These are phyloP conservation scores for Phytopythium boreale DNA, from an alignment of 352 stramenopile genomes.

Conservation along the genomic window DNA sequence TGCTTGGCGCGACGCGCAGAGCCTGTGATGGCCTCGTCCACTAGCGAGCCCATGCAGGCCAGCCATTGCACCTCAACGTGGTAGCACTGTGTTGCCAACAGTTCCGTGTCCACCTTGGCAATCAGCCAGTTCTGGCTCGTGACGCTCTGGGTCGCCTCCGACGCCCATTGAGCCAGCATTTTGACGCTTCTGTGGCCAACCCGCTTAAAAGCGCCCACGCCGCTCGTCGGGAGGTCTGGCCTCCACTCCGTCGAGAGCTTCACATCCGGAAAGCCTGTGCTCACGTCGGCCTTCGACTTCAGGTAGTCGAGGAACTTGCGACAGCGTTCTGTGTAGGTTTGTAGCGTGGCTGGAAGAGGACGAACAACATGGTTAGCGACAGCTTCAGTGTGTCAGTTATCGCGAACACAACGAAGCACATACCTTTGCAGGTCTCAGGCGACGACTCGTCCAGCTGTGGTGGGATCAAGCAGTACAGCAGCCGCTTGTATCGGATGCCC, in stretches of 20 bases:
- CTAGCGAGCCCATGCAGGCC: slow-evolving; percentile 75
- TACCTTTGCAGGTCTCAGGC: slow-evolving; percentile 13
- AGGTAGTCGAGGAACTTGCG: slow-evolving; percentile 73
- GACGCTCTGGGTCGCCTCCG: slow-evolving; percentile 43
- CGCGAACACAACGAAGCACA: neutral
- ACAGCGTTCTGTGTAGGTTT: slow-evolving; percentile 58
- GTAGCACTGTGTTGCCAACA: slow-evolving; percentile 66
- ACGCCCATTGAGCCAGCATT: slow-evolving; percentile 48
- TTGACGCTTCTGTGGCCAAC: slow-evolving; percentile 67
- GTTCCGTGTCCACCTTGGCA: slow-evolving; percentile 69
- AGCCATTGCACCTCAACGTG: slow-evolving; percentile 87
- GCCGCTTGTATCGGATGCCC: slow-evolving; percentile 77
- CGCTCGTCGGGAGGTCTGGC: slow-evolving; percentile 37
- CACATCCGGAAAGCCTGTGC: slow-evolving; percentile 49
- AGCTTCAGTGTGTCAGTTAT: neutral
- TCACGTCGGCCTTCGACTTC: slow-evolving; percentile 52
- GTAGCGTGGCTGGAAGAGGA: slow-evolving; percentile 32
- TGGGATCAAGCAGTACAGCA: slow-evolving; percentile 69
- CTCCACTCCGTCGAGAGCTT: slow-evolving; percentile 53
- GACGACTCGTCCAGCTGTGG: slow-evolving; percentile 27
- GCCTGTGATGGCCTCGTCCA: slow-evolving; percentile 78
- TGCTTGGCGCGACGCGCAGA: slow-evolving; percentile 73
- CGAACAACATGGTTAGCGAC: neutral
- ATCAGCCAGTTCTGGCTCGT: slow-evolving; percentile 85
- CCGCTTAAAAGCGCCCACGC: slow-evolving; percentile 58